Base-by-base conservation (phyloP, 2,329 filamentous ascomycete species). In the Trichophaea hybrida region DNA sequence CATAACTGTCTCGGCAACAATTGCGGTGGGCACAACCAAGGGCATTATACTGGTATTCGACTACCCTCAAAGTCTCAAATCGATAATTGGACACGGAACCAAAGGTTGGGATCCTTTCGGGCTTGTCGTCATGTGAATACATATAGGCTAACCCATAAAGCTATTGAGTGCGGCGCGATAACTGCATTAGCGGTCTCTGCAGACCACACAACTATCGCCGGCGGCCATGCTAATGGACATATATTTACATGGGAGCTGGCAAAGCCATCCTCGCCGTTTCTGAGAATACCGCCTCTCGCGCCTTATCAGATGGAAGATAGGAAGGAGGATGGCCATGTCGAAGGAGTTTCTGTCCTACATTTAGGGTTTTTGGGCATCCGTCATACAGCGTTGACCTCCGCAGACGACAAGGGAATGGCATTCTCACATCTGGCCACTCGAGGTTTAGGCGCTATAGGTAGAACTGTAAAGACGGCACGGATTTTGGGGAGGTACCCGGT, bases 161-260 rank as follows among this genome's bases (percentile, higher is more conserved):
- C 93, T 68, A 80, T 94, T 55, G 93, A 97, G 74, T 94, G 86
- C 64, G 94, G 93, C 1, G 76, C 89, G 50, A 79, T 98, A 53
- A 94, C 88, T 4, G 80, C 93, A 1, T 76, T 98, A 60, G 88
- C 93, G 4, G 82, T 97, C 60, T 95, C 93, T 33, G 90, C 91
- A 15, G 93, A 98, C 70, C 89, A 97, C 72, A 86, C 87, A 1
- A 95, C 91, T 0, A 79, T 98, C 65, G 93, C 88, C 37, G 88
- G 84, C 40, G 93, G 93, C 2, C 91, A 98, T 77, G 84, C 83
- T 0, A 88, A 85, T 67, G 94, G 93, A 2, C 84, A 83, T 69
- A 95, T 98, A 57, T 97, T 96, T 70, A 98, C 91, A 0, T 98
- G 94, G 94, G 94, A 98, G 71, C 85, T 91, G 10, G 80, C 81